Conservation (phyloP, 2,329 filamentous ascomycete species). For the Leptographium lundbergii region DNA sequence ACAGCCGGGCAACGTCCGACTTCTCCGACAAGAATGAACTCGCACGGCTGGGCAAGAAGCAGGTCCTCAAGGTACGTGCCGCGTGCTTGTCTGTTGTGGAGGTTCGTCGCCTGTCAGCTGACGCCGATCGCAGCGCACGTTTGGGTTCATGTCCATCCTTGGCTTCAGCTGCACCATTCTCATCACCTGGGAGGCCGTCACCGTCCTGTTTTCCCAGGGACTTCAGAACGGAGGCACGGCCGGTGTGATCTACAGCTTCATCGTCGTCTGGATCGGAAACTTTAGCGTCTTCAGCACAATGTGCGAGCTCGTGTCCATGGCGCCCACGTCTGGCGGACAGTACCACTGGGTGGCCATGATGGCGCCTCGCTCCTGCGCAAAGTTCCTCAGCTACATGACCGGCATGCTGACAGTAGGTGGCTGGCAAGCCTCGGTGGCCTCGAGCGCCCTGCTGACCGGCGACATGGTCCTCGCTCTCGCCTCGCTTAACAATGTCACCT, state of each 20-base stretch:
- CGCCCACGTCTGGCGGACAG: conserved; percentile 39
- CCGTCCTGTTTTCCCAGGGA: conserved; percentile 21
- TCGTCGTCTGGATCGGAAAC: conserved; percentile 32
- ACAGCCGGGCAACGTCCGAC: conserved; percentile 11
- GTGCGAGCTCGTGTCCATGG: conserved; percentile 29
- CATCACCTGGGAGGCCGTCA: conserved; percentile 34
- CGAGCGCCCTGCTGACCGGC: conserved; percentile 27
- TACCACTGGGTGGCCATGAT: conserved; percentile 47
- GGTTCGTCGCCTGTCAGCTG: no score
- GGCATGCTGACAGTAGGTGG: conserved; percentile 34
- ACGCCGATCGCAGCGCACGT: conserved; percentile 24
- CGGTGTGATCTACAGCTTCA: conserved; percentile 37
- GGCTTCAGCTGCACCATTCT: conserved; percentile 38
- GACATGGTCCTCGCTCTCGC: conserved; percentile 32
- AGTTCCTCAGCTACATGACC: conserved; percentile 39
- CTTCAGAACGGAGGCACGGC: conserved; percentile 36
- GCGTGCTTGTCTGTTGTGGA: neutral
- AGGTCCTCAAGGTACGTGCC: conserved; percentile 7
- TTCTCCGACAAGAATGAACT: conserved; percentile 19
- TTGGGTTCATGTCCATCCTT: conserved; percentile 33
- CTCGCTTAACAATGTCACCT: conserved; percentile 24
- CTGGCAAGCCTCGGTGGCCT: conserved; percentile 25
- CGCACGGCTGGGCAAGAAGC: conserved; percentile 9
- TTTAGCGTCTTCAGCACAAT: conserved; percentile 26
- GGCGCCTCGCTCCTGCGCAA: conserved; percentile 31